phyloP scores from a whole-genome alignment of 257 asterid species.

The Gardenia jasminoides region DNA sequence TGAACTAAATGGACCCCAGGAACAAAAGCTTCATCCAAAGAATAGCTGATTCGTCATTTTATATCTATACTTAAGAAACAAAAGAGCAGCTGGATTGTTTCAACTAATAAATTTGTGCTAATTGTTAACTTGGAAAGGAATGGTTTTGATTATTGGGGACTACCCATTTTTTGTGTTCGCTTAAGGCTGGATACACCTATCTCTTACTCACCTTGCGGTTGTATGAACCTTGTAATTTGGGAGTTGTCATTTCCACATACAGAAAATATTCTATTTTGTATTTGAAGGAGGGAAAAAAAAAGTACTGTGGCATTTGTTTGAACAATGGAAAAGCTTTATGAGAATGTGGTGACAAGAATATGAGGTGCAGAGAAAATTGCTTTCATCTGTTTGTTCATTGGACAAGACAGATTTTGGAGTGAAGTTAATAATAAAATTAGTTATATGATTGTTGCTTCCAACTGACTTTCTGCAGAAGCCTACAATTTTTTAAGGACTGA shows the following conservation, averaged over 20 bases:
- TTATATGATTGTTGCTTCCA: neutral
- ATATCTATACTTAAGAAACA: neutral
- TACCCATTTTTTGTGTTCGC: neutral
- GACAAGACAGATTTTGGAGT: too few relatives aligned
- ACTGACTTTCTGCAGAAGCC: neutral
- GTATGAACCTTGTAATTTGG: neutral
- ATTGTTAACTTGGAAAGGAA: neutral
- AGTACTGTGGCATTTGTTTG: neutral
- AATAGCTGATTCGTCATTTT: too few relatives aligned
- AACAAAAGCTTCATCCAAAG: neutral
- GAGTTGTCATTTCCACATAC: neutral
- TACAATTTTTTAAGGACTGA: neutral
- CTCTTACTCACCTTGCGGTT: neutral
- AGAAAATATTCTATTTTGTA: neutral
- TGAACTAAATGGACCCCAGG: neutral
- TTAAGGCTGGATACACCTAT: neutral
- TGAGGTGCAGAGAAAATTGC: neutral
- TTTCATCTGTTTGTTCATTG: neutral
- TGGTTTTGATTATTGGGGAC: neutral
- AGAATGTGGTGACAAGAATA: neutral
- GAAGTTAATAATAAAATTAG: too few relatives aligned
- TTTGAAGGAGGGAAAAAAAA: neutral
- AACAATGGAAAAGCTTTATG: neutral
- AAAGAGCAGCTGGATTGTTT: neutral
- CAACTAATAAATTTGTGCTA: neutral